phyloP scores from a whole-genome alignment of 2,329 filamentous ascomycete species.

The Calonectria henricotiae region DNA sequence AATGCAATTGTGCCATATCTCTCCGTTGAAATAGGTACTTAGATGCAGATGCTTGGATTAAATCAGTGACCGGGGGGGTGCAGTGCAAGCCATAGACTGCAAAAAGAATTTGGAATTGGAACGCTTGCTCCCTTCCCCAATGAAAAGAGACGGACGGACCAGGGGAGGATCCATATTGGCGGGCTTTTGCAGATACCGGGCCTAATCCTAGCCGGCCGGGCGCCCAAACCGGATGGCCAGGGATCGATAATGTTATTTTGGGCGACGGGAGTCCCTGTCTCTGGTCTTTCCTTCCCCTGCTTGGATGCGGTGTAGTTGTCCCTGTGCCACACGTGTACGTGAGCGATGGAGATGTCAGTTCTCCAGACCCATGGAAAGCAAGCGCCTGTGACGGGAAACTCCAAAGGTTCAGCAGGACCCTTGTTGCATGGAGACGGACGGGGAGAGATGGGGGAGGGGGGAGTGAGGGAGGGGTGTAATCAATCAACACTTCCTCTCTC shows the following conservation, averaged over 20 bases:
- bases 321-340: slow-evolving; percentile 19
- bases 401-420: background rate
- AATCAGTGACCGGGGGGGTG: slow-evolving; percentile 11
- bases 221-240: slow-evolving; percentile 10
- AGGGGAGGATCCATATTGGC: slow-evolving; percentile 16
- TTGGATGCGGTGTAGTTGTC: slow-evolving; percentile 18
- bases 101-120: slow-evolving; percentile 26
- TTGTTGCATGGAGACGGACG: slow-evolving; percentile 8
- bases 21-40: background rate
- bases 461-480: background rate
- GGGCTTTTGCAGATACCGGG: slow-evolving; percentile 9
- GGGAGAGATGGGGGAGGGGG: background rate
- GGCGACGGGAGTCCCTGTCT: slow-evolving; percentile 23
- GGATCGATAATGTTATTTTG: slow-evolving; percentile 25
- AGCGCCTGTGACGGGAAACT: slow-evolving; percentile 6
- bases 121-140: background rate
- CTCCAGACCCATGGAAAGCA: background rate
- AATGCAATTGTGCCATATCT: slow-evolving; percentile 13
- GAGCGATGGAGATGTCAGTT: slow-evolving; percentile 19
- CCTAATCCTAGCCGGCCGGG: slow-evolving; percentile 20
- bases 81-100: background rate
- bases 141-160: background rate
- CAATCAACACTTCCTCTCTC: slow-evolving; percentile 5
- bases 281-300: slow-evolving; percentile 3
- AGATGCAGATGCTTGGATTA: slow-evolving; percentile 12